Evolutionary conservation across 2,329 filamentous ascomycete genomes (phyloP).

Genomic region (Trichoderma sp.): DNA sequence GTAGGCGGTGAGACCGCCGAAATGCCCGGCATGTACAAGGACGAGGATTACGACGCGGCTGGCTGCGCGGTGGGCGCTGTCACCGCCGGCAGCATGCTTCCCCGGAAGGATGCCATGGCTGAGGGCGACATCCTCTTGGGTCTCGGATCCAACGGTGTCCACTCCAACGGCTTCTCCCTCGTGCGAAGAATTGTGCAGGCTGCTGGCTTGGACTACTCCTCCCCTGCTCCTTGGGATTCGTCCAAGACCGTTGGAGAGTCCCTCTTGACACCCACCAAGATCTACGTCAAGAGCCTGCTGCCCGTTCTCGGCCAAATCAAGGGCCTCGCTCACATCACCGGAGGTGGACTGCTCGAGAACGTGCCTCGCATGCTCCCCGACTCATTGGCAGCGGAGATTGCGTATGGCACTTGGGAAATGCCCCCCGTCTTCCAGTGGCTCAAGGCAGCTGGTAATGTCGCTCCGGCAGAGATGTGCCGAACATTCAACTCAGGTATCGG

Average conservation of each 20-base stretch:
- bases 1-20: slow-evolving; percentile 98
- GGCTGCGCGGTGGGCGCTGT: slow-evolving; percentile 89
- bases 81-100: slow-evolving; percentile 67
- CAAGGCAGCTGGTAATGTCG: slow-evolving; percentile 70
- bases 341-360: slow-evolving; percentile 90
- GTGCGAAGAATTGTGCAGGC: slow-evolving; percentile 83
- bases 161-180: slow-evolving; percentile 98
- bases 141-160: slow-evolving; percentile 80
- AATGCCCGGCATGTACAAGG: slow-evolving; percentile 93
- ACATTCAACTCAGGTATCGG: slow-evolving; percentile 95
- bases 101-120: slow-evolving; percentile 72
- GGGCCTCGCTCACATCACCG: slow-evolving; percentile 95
- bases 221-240: slow-evolving; percentile 74
- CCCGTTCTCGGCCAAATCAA: slow-evolving; percentile 71
- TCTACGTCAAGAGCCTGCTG: slow-evolving; percentile 86
- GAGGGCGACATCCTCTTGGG: slow-evolving; percentile 85
- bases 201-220: slow-evolving; percentile 69
- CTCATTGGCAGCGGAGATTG: slow-evolving; percentile 76
- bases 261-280: slow-evolving; percentile 85
- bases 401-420: slow-evolving; percentile 73
- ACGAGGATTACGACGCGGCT: slow-evolving; percentile 88
- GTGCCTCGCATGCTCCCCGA: slow-evolving; percentile 89
- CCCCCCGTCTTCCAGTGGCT: slow-evolving; percentile 87
- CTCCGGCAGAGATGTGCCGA: slow-evolving; percentile 77
- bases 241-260: slow-evolving; percentile 67